Evolutionary conservation across 2,329 filamentous ascomycete genomes (phyloP), one percentile per base, ranked within the genome.

Genomic region (Penicillium sp.): DNA sequence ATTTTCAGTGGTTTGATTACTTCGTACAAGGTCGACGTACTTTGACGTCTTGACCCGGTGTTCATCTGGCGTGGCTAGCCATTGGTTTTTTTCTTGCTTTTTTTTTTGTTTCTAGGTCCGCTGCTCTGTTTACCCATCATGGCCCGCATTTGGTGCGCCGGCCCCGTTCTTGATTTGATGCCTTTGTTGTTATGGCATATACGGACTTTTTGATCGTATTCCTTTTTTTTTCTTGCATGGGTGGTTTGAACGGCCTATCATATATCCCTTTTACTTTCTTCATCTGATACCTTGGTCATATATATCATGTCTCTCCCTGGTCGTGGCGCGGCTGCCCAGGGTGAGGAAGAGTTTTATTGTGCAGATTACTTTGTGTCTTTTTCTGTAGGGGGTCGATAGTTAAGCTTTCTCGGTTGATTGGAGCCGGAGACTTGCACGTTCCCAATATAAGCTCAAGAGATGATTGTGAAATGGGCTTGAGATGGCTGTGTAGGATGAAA

Each of bases 241-340:
- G 38, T 52, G 37, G 49, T 52, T 52, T 52, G 49, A 31, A 52
- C 49, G 37, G 49, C 49, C 49, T 52, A 38, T 52, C 49, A 52
- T 25, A 52, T 52, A 52, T 52, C 37, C 49, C 37, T 11, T 15
- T 7, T 35, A 34, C n/a, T 49, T 17, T 35, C 37, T 17, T 35
- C 37, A n/a, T 38, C 17, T 11, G 39, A 41, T 52, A 39, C 31
- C 48, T 50, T 52, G 37, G 49, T 52, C 49, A 39, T 39, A 28
- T 28, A 41, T 41, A 8, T 17, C 34, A 39, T 38, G 22, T 14
- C 3, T 28, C 17, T n/a, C 20, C 10, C 8, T n/a, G 6, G 12
- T 25, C 11, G 12, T 2, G 22, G 15, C 12, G 43, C 25, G 20
- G 15, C 20, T 6, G 10, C 11, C 22, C 22, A 22, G 22, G 22